These are phyloP conservation scores for Xylariaceae sp. DNA, from an alignment of 2,329 filamentous ascomycete genomes.

Conservation along the genomic window DNA sequence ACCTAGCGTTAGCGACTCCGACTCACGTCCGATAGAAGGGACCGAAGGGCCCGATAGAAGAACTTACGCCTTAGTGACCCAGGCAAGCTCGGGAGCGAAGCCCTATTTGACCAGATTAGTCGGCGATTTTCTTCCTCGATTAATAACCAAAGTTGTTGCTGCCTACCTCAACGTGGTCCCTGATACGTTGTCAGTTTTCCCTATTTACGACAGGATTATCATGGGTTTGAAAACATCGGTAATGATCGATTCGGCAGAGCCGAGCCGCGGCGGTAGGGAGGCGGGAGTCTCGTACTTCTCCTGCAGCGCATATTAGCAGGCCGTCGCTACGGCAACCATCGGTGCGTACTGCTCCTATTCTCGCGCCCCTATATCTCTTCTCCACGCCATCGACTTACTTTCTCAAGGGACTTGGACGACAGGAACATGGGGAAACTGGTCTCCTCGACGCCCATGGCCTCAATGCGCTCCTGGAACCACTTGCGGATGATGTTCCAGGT, in stretches of 20 bases:
- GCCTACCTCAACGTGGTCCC: constrained; percentile 76
- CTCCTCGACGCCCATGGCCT: constrained; percentile 88
- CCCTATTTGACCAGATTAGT: constrained; percentile 41
- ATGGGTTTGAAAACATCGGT: background rate
- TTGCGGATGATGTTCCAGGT: constrained; percentile 62
- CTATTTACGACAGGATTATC: background rate
- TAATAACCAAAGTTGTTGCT: background rate
- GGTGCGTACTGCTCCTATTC: background rate
- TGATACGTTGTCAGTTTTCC: constrained; percentile 44
- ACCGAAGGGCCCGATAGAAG: background rate
- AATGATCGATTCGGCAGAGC: background rate
- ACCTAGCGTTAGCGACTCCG: constrained; percentile 5
- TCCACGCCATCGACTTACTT: constrained; percentile 36
- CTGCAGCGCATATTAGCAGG: constrained; percentile 12
- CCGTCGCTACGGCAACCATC: background rate
- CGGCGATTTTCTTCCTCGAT: background rate
- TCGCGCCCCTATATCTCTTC: background rate
- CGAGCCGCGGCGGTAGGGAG: background rate
- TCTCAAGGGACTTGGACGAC: constrained; percentile 77
- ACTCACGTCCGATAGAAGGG: constrained; percentile 1
- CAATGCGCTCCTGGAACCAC: constrained; percentile 70
- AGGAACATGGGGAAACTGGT: constrained; percentile 96
- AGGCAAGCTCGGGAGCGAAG: constrained; percentile 90
- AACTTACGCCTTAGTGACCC: constrained; percentile 75
- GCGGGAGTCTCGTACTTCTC: constrained; percentile 19